phyloP scores from a whole-genome alignment of 257 asterid genomes.

The Petunia axillaris region DNA sequence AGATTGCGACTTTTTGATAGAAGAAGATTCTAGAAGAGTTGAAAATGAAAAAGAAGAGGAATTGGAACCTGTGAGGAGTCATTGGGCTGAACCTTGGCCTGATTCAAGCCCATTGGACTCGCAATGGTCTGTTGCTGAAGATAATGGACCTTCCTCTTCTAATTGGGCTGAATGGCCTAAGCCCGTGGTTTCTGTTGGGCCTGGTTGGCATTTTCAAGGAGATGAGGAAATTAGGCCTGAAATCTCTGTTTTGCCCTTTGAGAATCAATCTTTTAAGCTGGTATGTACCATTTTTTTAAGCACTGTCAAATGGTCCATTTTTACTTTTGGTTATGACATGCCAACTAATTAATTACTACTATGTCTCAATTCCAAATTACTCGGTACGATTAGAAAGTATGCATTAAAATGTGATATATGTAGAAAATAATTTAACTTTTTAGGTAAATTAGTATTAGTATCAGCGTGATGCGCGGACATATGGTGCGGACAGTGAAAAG shows the following conservation, averaged over 20 bases:
- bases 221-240: constrained; percentile 26
- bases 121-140: constrained; percentile 22
- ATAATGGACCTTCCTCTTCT: constrained; percentile 23
- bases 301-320: not conserved
- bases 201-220: constrained; percentile 15
- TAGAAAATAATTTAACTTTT: no score
- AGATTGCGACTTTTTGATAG: not conserved
- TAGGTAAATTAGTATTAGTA: no score
- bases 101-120: not conserved
- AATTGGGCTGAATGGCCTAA: constrained; percentile 15
- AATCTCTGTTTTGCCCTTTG: constrained; percentile 23
- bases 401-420: no score
- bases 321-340: no score
- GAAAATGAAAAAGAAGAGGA: not conserved
- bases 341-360: no score
- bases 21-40: constrained; percentile 10
- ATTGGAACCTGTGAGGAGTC: not conserved
- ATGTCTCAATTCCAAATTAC: no score
- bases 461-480: no score
- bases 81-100: not conserved
- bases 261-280: constrained; percentile 27
- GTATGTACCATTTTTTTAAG: constrained; percentile 10
- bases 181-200: not conserved
- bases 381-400: no score
- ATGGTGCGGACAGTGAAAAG: no score